Conservation (phyloP, 1,284 basidiomycete species). For the Taiwanofungus camphoratus region DNA sequence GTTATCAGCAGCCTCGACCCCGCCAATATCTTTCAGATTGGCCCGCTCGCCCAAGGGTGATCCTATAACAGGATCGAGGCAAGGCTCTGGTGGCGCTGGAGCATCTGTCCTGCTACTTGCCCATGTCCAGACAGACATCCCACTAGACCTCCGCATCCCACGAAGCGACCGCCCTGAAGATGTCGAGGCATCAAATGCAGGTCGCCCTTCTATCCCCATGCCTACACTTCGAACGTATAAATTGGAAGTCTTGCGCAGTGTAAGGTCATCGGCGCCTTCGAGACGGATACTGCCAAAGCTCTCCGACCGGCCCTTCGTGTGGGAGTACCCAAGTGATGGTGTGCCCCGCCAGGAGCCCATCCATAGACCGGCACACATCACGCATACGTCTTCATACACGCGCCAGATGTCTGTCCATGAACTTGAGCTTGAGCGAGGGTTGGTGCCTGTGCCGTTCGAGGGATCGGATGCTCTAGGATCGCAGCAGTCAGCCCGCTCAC, state of each 20-base stretch:
- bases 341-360: slow-evolving; percentile 59
- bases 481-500: slow-evolving; percentile 16
- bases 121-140: slow-evolving; percentile 24
- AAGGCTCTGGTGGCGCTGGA: slow-evolving; percentile 6
- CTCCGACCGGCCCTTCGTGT: slow-evolving; percentile 33
- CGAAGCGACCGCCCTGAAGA: slow-evolving; percentile 14
- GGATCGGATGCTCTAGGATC: no score
- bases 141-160: slow-evolving; percentile 21
- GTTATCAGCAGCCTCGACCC: slow-evolving; percentile 25
- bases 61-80: slow-evolving; percentile 10
- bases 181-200: slow-evolving; percentile 11
- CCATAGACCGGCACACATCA: slow-evolving; percentile 74
- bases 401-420: slow-evolving; percentile 72
- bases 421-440: slow-evolving; percentile 27
- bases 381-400: slow-evolving; percentile 76
- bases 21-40: slow-evolving; percentile 14
- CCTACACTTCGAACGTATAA: slow-evolving; percentile 52
- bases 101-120: slow-evolving; percentile 12
- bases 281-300: slow-evolving; percentile 52
- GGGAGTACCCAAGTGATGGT: slow-evolving; percentile 41
- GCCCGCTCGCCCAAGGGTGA: no score
- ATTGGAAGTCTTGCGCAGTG: slow-evolving; percentile 11
- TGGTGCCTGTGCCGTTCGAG: slow-evolving; percentile 11
- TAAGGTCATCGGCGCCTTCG: slow-evolving; percentile 52
- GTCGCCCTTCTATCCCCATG: slow-evolving; percentile 61